Base-by-base conservation (phyloP, 257 asterid species). In the Solanum sitiens region DNA sequence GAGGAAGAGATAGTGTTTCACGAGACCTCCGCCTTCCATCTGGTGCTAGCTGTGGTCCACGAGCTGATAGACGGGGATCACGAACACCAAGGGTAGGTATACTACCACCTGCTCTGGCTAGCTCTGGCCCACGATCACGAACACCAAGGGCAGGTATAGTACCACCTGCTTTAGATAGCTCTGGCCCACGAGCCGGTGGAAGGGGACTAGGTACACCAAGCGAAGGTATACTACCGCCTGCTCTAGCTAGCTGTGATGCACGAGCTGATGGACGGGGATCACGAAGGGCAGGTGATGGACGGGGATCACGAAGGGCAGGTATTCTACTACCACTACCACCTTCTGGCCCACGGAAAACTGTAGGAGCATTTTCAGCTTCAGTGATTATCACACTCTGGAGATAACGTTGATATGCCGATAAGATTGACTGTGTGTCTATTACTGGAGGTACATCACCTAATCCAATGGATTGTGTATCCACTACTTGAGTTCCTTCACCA, bases 321-420 rank as follows among this genome's bases (percentile, higher is more conserved):
- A 7, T 1, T 37, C 7, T 42, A 42, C 45, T 10, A 9, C 45
- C 45, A 42, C 45, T 3, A 42, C 45, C 45, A 3, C 13, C 47
- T 42, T 13, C 14, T 42, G 18, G 53, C 16, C 18, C 53, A 45
- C 6, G 16, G 61, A 50, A 50, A 50, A 50, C 15, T 50, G 61
- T 50, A 50, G 88, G 44, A 18, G 83, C 50, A 80, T 11, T 21
- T 44, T 85, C 59, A 88, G 87, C 82, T 39, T 37, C 86, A 50
- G 77, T 85, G 73, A 72, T 77, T 92, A 91, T 93, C 94, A 91
- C 83, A 87, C 88, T 91, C 88, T 90, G 91, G 18, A 91, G 93
- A 88, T 93, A 93, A 79, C 90, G 89, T 86, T 91, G 94, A 91
- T 92, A 93, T 32, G 93, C 93, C 84, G 94, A 93, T 67, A 91